Conservation (phyloP, 371 early-diverging fungal genomes). For the Vairimorpha apis region DNA sequence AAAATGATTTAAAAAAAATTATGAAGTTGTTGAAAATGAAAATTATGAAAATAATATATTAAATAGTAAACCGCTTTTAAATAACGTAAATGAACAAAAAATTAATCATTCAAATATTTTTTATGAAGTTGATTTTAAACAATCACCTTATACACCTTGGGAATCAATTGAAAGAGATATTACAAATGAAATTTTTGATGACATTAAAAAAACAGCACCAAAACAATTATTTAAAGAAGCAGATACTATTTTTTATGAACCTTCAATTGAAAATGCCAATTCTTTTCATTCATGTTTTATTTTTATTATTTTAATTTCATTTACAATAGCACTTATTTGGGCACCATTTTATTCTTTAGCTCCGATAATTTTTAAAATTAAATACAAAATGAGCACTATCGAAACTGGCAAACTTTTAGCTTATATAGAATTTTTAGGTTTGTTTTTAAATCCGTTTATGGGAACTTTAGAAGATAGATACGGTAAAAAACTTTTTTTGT, state of each 20-base stretch:
- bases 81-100: not conserved
- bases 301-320: constrained; percentile 39
- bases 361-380: constrained; percentile 56
- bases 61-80: not conserved
- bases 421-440: constrained; percentile 46
- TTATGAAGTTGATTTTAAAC: constrained; percentile 6
- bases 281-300: constrained; percentile 41
- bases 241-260: constrained; percentile 27
- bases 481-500: constrained; percentile 57
- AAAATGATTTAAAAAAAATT: too few relatives aligned
- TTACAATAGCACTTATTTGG: constrained; percentile 53
- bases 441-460: constrained; percentile 34
- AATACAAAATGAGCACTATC: constrained; percentile 34
- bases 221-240: constrained; percentile 8
- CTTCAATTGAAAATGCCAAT: constrained; percentile 5
- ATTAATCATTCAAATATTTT: constrained; percentile 1
- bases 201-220: constrained; percentile 18
- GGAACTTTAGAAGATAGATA: constrained; percentile 48
- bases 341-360: constrained; percentile 59
- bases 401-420: constrained; percentile 51
- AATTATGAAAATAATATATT: not conserved
- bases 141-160: constrained; percentile 32
- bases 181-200: not conserved
- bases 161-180: not conserved
- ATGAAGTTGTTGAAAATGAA: not conserved